These are phyloP conservation scores for Withania somnifera DNA, from an alignment of 305 asterid genomes.

Conservation along the genomic window DNA sequence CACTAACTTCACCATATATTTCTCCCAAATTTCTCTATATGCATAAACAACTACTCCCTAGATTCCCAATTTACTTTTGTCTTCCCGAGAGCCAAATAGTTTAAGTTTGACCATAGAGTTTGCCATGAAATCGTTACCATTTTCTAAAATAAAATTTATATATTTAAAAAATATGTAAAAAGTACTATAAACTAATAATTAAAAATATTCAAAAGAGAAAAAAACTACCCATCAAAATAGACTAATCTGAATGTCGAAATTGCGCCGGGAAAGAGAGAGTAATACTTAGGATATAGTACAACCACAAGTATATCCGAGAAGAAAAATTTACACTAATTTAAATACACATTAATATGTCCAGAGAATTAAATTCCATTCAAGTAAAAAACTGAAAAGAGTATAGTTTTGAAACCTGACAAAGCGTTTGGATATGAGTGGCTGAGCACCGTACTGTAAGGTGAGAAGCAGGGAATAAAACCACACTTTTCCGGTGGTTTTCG, in stretches of 20 bases:
- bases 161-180: too few relatives aligned
- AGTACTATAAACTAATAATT: too few relatives aligned
- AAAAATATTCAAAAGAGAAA: too few relatives aligned
- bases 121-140: too few relatives aligned
- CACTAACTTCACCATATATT: background rate
- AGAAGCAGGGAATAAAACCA: slow-evolving; percentile 69
- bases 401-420: slow-evolving; percentile 55
- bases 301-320: too few relatives aligned
- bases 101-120: too few relatives aligned
- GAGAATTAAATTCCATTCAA: background rate
- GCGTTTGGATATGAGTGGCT: slow-evolving; percentile 84
- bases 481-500: slow-evolving; percentile 29
- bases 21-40: background rate
- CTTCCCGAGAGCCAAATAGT: too few relatives aligned
- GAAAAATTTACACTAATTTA: background rate
- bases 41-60: background rate
- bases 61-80: too few relatives aligned
- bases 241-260: too few relatives aligned
- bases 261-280: too few relatives aligned
- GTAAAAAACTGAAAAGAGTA: background rate
- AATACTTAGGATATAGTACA: background rate
- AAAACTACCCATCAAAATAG: too few relatives aligned
- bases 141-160: too few relatives aligned
- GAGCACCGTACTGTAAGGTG: slow-evolving; percentile 85
- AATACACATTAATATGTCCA: background rate